Percentiles rank a stretch among this genome's conserved stretches.
Conservation (phyloP, 2,329 filamentous ascomycete genomes). For the Lasiodiplodia gonubiensis region DNA sequence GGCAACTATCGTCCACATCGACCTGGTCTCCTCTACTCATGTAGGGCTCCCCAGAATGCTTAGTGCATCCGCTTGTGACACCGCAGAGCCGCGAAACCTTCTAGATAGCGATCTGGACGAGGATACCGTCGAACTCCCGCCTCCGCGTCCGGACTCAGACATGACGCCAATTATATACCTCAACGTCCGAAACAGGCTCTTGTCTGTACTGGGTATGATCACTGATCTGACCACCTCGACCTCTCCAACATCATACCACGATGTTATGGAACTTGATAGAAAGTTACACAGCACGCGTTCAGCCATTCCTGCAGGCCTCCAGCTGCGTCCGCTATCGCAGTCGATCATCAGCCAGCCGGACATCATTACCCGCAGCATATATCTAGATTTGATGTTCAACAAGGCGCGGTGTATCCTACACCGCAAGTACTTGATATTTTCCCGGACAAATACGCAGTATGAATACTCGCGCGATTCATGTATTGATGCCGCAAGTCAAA, state of each 20-base stretch:
- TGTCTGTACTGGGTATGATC: constrained; percentile 37
- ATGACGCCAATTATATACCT: constrained; percentile 37
- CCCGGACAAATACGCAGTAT: constrained; percentile 45
- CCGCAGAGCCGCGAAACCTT: constrained; percentile 48
- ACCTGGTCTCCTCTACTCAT: constrained; percentile 47
- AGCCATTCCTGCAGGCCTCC: background rate
- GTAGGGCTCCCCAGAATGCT: constrained; percentile 49
- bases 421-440: constrained; percentile 43
- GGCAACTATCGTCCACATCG: constrained; percentile 28
- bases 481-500: constrained; percentile 53
- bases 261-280: constrained; percentile 40
- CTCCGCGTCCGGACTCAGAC: constrained; percentile 38
- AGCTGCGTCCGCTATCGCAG: background rate
- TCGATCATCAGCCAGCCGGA: constrained; percentile 32
- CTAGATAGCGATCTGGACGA: constrained; percentile 50
- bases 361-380: constrained; percentile 37
- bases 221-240: constrained; percentile 39
- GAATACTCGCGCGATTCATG: constrained; percentile 51
- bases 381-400: constrained; percentile 41
- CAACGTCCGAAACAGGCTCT: constrained; percentile 36
- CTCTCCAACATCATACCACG: constrained; percentile 38
- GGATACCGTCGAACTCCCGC: constrained; percentile 41
- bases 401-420: constrained; percentile 46
- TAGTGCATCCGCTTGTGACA: constrained; percentile 47
- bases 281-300: constrained; percentile 35